Percentiles rank a stretch among this genome's conserved stretches.
Evolutionary conservation across 2,329 filamentous ascomycete genomes (phyloP).

Genomic region (Aureobasidium lini): DNA sequence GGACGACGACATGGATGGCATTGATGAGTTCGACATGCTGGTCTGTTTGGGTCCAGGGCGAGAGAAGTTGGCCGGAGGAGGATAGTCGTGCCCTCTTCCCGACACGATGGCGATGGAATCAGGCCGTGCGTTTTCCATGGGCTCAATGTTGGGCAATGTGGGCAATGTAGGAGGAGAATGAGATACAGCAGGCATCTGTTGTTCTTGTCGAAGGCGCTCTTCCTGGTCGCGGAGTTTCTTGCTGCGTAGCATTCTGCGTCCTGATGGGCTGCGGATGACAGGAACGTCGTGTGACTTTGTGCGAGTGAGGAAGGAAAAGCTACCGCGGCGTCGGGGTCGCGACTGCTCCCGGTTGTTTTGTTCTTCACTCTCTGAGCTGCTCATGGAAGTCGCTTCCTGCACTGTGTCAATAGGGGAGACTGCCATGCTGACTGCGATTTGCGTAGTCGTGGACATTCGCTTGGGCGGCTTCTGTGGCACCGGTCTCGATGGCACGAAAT

Average conservation of each 20-base stretch:
- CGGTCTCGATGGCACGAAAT: background rate
- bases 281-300: constrained; percentile 16
- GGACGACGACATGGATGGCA: constrained; percentile 12
- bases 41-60: constrained; percentile 24
- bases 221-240: constrained; percentile 39
- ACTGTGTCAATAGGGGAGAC: background rate
- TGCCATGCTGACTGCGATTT: constrained; percentile 1
- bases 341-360: background rate
- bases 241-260: constrained; percentile 26
- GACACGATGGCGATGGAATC: constrained; percentile 56
- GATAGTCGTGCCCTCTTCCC: constrained; percentile 34
- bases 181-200: constrained; percentile 43
- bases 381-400: constrained; percentile 7
- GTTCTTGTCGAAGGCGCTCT: constrained; percentile 48
- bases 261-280: constrained; percentile 9
- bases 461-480: constrained; percentile 2
- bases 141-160: constrained; percentile 43
- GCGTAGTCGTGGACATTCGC: background rate
- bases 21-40: background rate
- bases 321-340: constrained; percentile 10
- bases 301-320: constrained; percentile 16
- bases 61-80: constrained; percentile 28
- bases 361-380: constrained; percentile 6
- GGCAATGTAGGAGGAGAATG: constrained; percentile 54
- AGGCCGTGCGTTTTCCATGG: constrained; percentile 57